Evolutionary conservation across 331 rosid species (phyloP).

Genomic region (Pyracantha coccinea): DNA sequence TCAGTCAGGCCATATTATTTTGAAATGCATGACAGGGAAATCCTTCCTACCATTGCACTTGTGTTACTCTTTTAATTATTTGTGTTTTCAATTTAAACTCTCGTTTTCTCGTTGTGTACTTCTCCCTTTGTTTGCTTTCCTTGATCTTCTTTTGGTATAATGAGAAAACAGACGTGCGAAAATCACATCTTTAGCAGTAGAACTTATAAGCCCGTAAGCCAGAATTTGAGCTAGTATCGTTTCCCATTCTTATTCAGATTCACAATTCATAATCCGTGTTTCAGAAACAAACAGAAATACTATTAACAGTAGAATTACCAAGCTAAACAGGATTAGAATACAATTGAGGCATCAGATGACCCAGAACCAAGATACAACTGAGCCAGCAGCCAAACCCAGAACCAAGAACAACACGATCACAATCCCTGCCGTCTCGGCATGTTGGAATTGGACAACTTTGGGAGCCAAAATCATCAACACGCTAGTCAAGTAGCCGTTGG

Average conservation of each 20-base stretch:
- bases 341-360: constrained; percentile 40
- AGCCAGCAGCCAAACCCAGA: constrained; percentile 74
- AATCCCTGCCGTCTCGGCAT: constrained; percentile 79
- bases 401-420: constrained; percentile 64
- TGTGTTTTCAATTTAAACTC: too few relatives aligned
- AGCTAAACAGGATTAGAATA: background rate
- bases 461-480: constrained; percentile 85
- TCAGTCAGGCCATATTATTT: background rate
- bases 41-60: background rate
- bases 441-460: constrained; percentile 58
- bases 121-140: too few relatives aligned
- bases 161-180: too few relatives aligned
- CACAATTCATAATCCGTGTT: background rate
- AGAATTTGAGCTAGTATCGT: background rate
- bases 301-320: background rate
- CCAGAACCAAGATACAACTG: constrained; percentile 85
- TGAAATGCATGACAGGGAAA: background rate
- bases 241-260: background rate
- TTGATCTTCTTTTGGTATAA: too few relatives aligned
- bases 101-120: too few relatives aligned
- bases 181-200: too few relatives aligned
- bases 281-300: background rate
- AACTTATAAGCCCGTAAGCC: too few relatives aligned
- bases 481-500: constrained; percentile 83
- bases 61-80: too few relatives aligned